Base-by-base conservation (phyloP, 768 basidiomycete species). In the Suillus lakei region DNA sequence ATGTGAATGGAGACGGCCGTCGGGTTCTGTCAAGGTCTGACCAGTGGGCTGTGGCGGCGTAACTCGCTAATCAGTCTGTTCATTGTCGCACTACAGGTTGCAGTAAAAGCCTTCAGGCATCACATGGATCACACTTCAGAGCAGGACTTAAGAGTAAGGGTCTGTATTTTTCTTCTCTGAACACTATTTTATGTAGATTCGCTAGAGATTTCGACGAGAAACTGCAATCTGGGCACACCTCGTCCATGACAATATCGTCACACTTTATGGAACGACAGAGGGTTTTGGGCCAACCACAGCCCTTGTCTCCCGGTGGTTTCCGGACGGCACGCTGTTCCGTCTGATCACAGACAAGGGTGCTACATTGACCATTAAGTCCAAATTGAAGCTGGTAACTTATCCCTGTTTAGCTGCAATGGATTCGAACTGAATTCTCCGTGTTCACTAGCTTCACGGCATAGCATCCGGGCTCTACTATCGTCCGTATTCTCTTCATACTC, bases 221-320 rank as follows among this genome's bases (percentile, higher is more conserved):
- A 41, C 71, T 21, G 62, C 61, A 8, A 68, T 71, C 18, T 73
- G 72, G 72, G 64, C 61, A 28, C 38, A 58, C 39, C 63, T 73
- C n/a, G 13, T 53, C 5, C 68, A 73, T 46, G 61, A 60, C 28
- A 73, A 73, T 61, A 61, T 74, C 13, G 44, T 74, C 1, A 64
- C 66, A 4, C 64, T 73, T 36, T 66, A 51, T 26, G 70, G 73
- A n/a, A 55, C 63, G 3, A 55, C 66, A 21, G 61, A 58, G 23
- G 65, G 60, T n/a, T 71, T 67, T 9, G 43, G 32, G 23, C 15
- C n/a, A 18, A 13, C 18, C 12, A 18, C 36, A 41, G 36, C 48
- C 21, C 34, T 51, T 7, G 62, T 63, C 53, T 63, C 62, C n/a
- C 48, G 1, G 18, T 63, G 51, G 51, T 54, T 63, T 50, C 62